phyloP scores from a whole-genome alignment of 345 rosid genomes.

The Gossypium rotundifolium region DNA sequence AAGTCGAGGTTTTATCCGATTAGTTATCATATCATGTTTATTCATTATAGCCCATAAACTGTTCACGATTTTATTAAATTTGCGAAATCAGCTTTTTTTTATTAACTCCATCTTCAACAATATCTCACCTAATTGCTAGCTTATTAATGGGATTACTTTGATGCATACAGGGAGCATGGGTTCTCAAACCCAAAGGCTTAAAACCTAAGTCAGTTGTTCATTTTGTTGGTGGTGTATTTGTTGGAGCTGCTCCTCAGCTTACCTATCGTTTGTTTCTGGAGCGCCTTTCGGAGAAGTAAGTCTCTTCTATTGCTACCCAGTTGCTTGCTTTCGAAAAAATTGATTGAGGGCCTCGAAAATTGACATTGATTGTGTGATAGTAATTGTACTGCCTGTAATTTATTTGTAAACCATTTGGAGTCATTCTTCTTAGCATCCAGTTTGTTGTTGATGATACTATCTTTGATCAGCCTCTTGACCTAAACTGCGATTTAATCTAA shows the following conservation, averaged over 20 bases:
- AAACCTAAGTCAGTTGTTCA: constrained; percentile 75
- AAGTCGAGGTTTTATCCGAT: constrained; percentile 52
- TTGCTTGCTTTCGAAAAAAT: not conserved
- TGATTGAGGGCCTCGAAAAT: too few relatives aligned
- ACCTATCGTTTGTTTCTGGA: constrained; percentile 91
- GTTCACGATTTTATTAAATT: not conserved
- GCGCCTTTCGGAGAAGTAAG: constrained; percentile 85
- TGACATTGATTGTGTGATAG: not conserved
- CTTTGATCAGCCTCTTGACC: not conserved
- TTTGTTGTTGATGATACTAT: not conserved
- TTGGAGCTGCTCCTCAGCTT: constrained; percentile 98
- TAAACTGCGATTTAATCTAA: not conserved
- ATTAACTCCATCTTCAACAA: not conserved
- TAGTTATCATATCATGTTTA: not conserved
- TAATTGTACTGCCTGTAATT: not conserved
- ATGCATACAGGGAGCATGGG: constrained; percentile 83
- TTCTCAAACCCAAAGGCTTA: constrained; percentile 63
- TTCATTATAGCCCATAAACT: not conserved
- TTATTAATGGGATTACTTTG: not conserved
- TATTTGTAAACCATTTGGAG: not conserved
- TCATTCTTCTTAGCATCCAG: not conserved
- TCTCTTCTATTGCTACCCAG: not conserved
- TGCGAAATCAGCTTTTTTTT: not conserved
- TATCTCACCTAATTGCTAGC: not conserved
- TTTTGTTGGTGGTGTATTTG: constrained; percentile 93